Evolutionary conservation across 805 yeast genomes (phyloP).

Genomic region (Starmera caribaea): DNA sequence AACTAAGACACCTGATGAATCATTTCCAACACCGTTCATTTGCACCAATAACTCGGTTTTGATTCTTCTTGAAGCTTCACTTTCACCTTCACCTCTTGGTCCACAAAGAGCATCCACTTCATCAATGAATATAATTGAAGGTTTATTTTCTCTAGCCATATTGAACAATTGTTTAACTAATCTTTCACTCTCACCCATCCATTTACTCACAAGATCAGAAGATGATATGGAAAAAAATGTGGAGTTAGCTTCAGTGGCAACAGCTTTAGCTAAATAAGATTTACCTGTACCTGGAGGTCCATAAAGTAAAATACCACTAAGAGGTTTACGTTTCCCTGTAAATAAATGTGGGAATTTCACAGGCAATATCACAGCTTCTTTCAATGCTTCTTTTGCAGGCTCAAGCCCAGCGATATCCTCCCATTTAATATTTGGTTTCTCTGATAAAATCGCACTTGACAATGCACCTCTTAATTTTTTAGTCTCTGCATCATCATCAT

Average conservation of each 20-base stretch:
- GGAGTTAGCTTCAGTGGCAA: slow-evolving; percentile 96
- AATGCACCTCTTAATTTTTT: slow-evolving; percentile 86
- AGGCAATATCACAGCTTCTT: slow-evolving; percentile 95
- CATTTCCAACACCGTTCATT: slow-evolving; percentile 99
- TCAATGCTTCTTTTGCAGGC: slow-evolving; percentile 89
- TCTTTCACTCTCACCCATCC: slow-evolving; percentile 99
- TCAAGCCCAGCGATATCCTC: slow-evolving; percentile 94
- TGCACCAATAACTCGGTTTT: slow-evolving; percentile 94
- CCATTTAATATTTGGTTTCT: slow-evolving; percentile 91
- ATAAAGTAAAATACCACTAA: slow-evolving; percentile 78
- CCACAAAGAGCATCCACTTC: slow-evolving; percentile 98
- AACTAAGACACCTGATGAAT: slow-evolving; percentile 83
- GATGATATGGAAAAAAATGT: slow-evolving; percentile 96
- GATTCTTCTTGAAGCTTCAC: slow-evolving; percentile 92
- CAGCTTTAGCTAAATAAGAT: slow-evolving; percentile 94
- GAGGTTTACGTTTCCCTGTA: slow-evolving; percentile 90
- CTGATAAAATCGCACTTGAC: slow-evolving; percentile 84
- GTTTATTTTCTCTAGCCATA: slow-evolving; percentile 95
- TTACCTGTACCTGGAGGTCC: slow-evolving; percentile 99
- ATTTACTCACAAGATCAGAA: slow-evolving; percentile 89
- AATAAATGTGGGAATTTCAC: slow-evolving; percentile 93
- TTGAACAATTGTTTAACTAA: slow-evolving; percentile 88
- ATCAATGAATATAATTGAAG: slow-evolving; percentile 92
- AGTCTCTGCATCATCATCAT: slow-evolving; percentile 70
- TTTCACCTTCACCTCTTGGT: slow-evolving; percentile 95